Base-by-base conservation (phyloP, 2,329 filamentous ascomycete genomes). In the Incumbomyces lentus region DNA sequence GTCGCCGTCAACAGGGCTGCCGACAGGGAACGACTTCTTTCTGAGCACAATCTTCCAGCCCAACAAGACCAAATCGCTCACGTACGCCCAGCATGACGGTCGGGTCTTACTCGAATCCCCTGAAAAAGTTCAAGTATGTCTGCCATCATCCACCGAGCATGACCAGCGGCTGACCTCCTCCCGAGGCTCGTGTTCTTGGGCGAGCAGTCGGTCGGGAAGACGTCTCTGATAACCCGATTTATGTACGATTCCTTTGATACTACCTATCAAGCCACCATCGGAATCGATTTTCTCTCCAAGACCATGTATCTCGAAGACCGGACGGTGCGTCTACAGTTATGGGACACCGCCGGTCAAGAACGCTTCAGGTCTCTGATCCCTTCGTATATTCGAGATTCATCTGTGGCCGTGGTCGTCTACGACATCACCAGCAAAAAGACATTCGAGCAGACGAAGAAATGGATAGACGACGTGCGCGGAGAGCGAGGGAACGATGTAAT, bases 231-330 rank as follows among this genome's bases (percentile, higher is more conserved):
- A 66, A 98, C 92, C 56, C 83, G 92, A 55, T 98, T 98, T 75
- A 98, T 98, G 92, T 98, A 98, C 76, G 92, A 98, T 70, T 96
- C 92, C 40, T 98, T 98, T 74, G 92, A 98, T 75, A 95, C 94
- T 71, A 96, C 90, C 76, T 98, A 98, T 72, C 92, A 98, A 70
- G 92, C 92, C 48, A 98, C 92, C 33, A 96, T 98, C 63, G 92
- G 92, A 62, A 98, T 98, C 72, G 92, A 98, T 70, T 98, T 98
- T 65, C 79, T 98, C 57, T 95, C 89, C 62, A 98, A 98, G 86
- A 98, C 92, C 46, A 98, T 98, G 93, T 98, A 98, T 70, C 83
- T 98, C 52, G 92, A 98, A 72, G 92, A 98, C 73, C 81, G 92
- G 64, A 98, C 92, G 35, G 92, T 98, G 52, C 85, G 93, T 62